Percentiles rank a stretch among this genome's conserved stretches.
Evolutionary conservation across 441 rosid genomes (phyloP).

Genomic region (Isatis lusitanica): DNA sequence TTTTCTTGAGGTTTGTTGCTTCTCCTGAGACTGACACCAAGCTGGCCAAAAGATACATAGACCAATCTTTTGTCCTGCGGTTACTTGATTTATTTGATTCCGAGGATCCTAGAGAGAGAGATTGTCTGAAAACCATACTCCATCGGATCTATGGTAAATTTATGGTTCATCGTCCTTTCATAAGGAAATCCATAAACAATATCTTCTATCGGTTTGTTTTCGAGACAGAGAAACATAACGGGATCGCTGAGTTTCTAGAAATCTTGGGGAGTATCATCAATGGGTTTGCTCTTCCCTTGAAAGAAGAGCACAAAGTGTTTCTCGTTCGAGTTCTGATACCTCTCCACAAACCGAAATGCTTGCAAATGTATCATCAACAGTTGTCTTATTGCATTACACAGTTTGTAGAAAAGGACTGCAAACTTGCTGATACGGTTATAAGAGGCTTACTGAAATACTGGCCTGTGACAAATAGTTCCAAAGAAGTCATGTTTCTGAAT

Average conservation of each 20-base stretch:
- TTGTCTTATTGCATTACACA: conserved; percentile 68
- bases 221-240: conserved; percentile 70
- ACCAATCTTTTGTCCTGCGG: conserved; percentile 60
- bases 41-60: conserved; percentile 59
- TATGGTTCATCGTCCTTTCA: conserved; percentile 77
- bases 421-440: conserved; percentile 66
- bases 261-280: conserved; percentile 76
- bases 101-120: conserved; percentile 83
- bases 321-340: conserved; percentile 67
- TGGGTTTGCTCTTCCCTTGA: conserved; percentile 72
- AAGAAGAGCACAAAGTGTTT: conserved; percentile 75
- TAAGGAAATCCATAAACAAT: conserved; percentile 68
- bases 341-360: conserved; percentile 72
- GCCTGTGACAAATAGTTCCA: conserved; percentile 73
- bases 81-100: conserved; percentile 72
- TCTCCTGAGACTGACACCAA: conserved; percentile 75
- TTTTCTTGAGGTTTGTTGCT: conserved; percentile 66
- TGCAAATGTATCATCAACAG: conserved; percentile 74
- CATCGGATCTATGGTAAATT: conserved; percentile 75
- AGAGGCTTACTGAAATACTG: conserved; percentile 68
- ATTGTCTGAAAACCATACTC: conserved; percentile 65
- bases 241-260: conserved; percentile 71
- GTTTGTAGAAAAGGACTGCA: conserved; percentile 77
- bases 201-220: conserved; percentile 63
- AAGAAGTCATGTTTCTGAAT: conserved; percentile 69